phyloP scores from a whole-genome alignment of 768 basidiomycete species.

The Podaxis sp. region DNA sequence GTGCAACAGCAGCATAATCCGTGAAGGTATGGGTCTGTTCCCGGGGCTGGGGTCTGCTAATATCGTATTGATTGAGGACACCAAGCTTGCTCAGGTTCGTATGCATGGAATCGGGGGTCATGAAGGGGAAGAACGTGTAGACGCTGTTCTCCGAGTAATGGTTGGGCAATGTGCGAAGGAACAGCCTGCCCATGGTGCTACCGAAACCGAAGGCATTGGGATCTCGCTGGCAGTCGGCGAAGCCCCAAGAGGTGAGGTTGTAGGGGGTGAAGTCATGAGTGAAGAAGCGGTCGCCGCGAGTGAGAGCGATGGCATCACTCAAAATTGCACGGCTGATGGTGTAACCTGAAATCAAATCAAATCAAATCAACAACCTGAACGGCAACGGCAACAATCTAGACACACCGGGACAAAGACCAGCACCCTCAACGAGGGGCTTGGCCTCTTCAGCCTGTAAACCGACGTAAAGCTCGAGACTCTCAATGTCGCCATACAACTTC shows the following conservation, averaged over 20 bases:
- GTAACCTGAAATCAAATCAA: conserved; percentile 46
- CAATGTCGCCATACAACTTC: conserved; percentile 73
- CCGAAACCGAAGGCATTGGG: conserved; percentile 72
- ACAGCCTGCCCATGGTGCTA: conserved; percentile 69
- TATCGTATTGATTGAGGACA: conserved; percentile 52
- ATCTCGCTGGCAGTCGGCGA: conserved; percentile 79
- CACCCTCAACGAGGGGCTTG: conserved; percentile 74
- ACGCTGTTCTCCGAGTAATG: conserved; percentile 68
- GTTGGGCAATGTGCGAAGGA: conserved; percentile 72
- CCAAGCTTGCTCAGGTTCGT: conserved; percentile 55
- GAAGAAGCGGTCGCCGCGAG: conserved; percentile 81
- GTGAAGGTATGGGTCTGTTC: conserved; percentile 31
- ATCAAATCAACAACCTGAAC: background rate
- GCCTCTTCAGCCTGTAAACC: conserved; percentile 78
- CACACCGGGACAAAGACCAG: conserved; percentile 81
- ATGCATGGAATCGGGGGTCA: conserved; percentile 75
- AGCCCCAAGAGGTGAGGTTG: conserved; percentile 85
- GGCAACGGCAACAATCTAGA: background rate
- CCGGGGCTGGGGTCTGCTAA: conserved; percentile 44
- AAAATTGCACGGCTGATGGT: conserved; percentile 86
- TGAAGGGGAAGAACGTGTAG: conserved; percentile 88
- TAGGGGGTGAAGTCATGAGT: conserved; percentile 80
- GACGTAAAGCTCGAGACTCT: conserved; percentile 79
- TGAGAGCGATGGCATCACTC: conserved; percentile 83
- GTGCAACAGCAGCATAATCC: conserved; percentile 50